These are phyloP conservation scores for Urtica urens DNA, from an alignment of 306 rosid species.

Conservation along the genomic window DNA sequence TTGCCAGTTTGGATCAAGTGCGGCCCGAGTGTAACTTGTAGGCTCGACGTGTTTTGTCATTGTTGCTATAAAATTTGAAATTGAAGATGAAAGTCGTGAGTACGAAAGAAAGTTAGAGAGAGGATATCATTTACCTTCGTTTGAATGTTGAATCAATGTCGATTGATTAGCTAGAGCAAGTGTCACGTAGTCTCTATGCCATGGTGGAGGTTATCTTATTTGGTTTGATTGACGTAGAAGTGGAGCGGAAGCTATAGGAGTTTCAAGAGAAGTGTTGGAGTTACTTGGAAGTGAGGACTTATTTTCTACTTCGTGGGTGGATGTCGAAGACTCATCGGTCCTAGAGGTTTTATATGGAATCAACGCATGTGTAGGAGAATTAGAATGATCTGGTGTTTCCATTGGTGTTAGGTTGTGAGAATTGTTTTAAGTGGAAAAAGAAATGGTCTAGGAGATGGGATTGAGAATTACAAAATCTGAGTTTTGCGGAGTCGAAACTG, in stretches of 20 bases:
- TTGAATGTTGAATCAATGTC: not conserved
- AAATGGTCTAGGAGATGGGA: not conserved
- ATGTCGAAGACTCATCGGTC: too few relatives aligned
- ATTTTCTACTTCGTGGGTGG: too few relatives aligned
- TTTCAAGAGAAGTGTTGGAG: not conserved
- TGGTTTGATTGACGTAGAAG: not conserved
- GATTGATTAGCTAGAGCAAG: slow-evolving; percentile 7
- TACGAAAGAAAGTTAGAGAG: not conserved
- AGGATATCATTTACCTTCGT: not conserved
- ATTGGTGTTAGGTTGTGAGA: not conserved
- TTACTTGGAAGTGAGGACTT: not conserved
- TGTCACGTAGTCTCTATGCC: slow-evolving; percentile 8
- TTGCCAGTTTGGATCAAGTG: slow-evolving; percentile 1
- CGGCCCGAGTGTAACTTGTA: not conserved
- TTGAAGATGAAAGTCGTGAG: slow-evolving; percentile 6
- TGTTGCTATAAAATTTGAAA: not conserved
- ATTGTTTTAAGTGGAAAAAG: not conserved
- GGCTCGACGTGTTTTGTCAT: not conserved
- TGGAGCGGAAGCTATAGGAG: not conserved
- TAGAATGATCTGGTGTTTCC: not conserved
- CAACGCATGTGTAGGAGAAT: too few relatives aligned
- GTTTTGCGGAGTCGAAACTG: not conserved
- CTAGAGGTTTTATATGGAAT: too few relatives aligned
- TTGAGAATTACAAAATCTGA: not conserved
- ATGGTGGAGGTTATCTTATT: not conserved